phyloP scores from a whole-genome alignment of 176 grass and related monocot genomes.

The Tillandsia leiboldiana region DNA sequence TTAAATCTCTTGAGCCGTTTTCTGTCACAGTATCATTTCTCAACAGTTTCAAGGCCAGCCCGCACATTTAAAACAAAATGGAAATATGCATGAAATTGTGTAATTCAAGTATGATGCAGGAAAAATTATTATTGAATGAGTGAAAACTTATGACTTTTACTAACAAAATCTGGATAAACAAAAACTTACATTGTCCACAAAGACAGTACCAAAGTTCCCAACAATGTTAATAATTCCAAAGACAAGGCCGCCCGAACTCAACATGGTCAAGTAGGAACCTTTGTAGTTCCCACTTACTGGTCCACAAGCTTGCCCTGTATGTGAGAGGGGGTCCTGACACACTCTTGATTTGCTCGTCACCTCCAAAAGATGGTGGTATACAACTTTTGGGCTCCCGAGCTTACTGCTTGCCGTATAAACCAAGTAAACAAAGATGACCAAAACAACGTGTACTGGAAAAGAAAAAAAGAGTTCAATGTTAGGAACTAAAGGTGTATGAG shows the following conservation, averaged over 20 bases:
- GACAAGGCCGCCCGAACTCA: conserved; percentile 66
- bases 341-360: conserved; percentile 34
- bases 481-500: background rate
- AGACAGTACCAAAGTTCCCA: conserved; percentile 68
- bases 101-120: no score
- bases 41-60: no score
- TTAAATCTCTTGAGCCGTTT: no score
- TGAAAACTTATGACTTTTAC: no score
- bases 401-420: conserved; percentile 48
- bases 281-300: conserved; percentile 60
- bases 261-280: conserved; percentile 72
- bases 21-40: no score
- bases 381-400: conserved; percentile 47
- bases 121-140: no score
- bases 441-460: conserved; percentile 41
- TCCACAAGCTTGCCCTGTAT: conserved; percentile 45
- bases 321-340: conserved; percentile 41
- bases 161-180: background rate
- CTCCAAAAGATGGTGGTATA: conserved; percentile 44
- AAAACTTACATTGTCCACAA: conserved; percentile 59
- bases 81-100: no score
- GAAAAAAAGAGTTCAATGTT: background rate
- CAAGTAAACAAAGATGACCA: conserved; percentile 64
- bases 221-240: conserved; percentile 80
- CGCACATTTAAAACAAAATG: no score